Evolutionary conservation across 2,329 filamentous ascomycete genomes (phyloP).

Genomic region (Grosmannia clavigera): DNA sequence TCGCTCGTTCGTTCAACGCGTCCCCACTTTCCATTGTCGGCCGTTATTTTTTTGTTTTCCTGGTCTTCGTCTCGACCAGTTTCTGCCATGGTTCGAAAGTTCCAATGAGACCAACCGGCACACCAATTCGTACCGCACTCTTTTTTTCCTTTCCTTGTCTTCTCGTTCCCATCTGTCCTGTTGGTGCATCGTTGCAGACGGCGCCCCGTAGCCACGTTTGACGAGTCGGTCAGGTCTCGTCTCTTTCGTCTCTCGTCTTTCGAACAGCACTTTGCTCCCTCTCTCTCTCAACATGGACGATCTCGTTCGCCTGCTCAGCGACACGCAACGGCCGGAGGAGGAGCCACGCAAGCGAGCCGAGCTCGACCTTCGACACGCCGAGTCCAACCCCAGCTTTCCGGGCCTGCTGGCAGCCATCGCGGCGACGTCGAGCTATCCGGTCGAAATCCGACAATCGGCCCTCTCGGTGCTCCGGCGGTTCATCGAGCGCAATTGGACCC

Average conservation of each 20-base stretch:
- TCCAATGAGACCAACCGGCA: neutral
- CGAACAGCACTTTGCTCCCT: no score
- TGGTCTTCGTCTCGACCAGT: neutral
- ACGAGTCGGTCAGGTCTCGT: neutral
- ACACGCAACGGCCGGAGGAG: conserved; percentile 69
- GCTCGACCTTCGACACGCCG: conserved; percentile 61
- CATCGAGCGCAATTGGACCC: conserved; percentile 74
- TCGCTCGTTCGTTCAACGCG: neutral
- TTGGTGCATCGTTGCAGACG: neutral
- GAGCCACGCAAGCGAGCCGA: conserved; percentile 76
- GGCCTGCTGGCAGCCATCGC: conserved; percentile 70
- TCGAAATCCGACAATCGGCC: conserved; percentile 71
- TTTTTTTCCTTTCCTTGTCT: neutral
- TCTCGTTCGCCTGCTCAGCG: conserved; percentile 75
- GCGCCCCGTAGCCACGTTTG: neutral
- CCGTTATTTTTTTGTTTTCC: neutral
- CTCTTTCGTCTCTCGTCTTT: no score
- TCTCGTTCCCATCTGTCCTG: neutral
- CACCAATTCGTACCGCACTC: neutral
- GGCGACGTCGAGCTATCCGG: conserved; percentile 58
- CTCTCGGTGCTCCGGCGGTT: conserved; percentile 71
- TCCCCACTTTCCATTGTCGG: neutral
- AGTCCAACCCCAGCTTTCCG: conserved; percentile 60
- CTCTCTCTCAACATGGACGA: conserved; percentile 58
- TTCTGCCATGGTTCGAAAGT: neutral